These are phyloP conservation scores for Geotrichum cucujoidarum DNA, from an alignment of 1,139 yeast species.

Conservation along the genomic window DNA sequence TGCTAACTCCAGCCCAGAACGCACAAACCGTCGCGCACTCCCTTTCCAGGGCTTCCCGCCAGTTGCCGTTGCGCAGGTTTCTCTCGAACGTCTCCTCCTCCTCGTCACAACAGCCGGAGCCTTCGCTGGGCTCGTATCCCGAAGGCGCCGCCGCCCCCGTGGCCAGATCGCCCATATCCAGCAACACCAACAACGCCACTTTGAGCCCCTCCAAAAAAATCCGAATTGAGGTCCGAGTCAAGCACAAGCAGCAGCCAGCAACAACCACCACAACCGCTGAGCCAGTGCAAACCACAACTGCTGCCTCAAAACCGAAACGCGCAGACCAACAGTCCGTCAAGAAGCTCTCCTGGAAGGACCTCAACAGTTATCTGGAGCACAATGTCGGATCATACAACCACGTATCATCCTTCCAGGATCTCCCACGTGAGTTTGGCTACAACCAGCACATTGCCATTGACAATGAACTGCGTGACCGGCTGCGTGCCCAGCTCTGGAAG, in stretches of 20 bases:
- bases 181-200: background rate
- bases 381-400: conserved; percentile 26
- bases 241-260: background rate
- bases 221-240: conserved; percentile 2
- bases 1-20: no score
- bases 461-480: conserved; percentile 43
- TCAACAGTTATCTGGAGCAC: conserved; percentile 26
- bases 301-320: background rate
- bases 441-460: conserved; percentile 55
- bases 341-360: conserved; percentile 5
- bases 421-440: conserved; percentile 50
- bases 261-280: background rate
- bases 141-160: background rate
- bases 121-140: background rate
- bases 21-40: no score
- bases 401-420: conserved; percentile 42
- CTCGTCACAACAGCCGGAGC: no score
- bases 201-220: background rate
- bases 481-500: conserved; percentile 48
- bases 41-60: background rate
- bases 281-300: background rate
- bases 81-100: background rate
- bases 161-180: no score
- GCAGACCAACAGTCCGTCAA: no score
- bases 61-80: background rate